A percentile compares a stretch with the other conserved stretches of the same genome.
Conservation (phyloP, 495 filamentous ascomycete genomes). For the Aspergillus biplanus region DNA sequence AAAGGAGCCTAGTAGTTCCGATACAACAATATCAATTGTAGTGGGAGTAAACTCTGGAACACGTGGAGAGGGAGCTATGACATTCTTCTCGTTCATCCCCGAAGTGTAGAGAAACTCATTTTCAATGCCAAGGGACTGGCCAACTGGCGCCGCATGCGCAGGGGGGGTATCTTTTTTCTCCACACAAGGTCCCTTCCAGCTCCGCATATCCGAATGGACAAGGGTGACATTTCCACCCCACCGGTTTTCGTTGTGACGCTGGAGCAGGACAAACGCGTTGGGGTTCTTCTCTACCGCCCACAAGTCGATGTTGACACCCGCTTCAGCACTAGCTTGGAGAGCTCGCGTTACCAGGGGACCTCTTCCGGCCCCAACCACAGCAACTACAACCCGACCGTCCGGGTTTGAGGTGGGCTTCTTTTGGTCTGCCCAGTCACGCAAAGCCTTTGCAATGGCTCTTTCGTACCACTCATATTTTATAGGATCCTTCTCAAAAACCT, state of each 20-base stretch:
- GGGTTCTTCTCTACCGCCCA: constrained; percentile 99
- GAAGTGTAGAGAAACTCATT: constrained; percentile 32
- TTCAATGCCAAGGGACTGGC: constrained; percentile 40
- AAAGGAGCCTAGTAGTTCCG: constrained; percentile 91
- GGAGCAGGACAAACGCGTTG: constrained; percentile 91
- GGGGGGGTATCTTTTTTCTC: constrained; percentile 21
- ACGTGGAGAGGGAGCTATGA: not conserved
- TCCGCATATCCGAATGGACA: constrained; percentile 95
- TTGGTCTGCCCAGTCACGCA: constrained; percentile 76
- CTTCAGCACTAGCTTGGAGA: constrained; percentile 72
- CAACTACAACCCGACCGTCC: constrained; percentile 76
- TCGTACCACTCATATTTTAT: constrained; percentile 98
- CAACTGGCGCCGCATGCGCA: constrained; percentile 27
- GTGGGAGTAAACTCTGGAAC: constrained; percentile 39
- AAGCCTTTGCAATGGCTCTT: constrained; percentile 75
- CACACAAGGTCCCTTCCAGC: constrained; percentile 75
- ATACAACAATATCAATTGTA: constrained; percentile 89
- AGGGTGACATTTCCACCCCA: constrained; percentile 81
- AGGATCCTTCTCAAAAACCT: constrained; percentile 97
- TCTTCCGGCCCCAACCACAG: constrained; percentile 89
- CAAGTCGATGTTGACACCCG: constrained; percentile 76
- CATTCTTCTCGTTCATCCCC: constrained; percentile 26
- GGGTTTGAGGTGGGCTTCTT: constrained; percentile 72
- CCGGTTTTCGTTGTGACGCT: constrained; percentile 74
- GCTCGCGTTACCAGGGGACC: constrained; percentile 89